These are phyloP conservation scores for Botryotinia narcissicola DNA, from an alignment of 2,329 filamentous ascomycete genomes.

Conservation along the genomic window DNA sequence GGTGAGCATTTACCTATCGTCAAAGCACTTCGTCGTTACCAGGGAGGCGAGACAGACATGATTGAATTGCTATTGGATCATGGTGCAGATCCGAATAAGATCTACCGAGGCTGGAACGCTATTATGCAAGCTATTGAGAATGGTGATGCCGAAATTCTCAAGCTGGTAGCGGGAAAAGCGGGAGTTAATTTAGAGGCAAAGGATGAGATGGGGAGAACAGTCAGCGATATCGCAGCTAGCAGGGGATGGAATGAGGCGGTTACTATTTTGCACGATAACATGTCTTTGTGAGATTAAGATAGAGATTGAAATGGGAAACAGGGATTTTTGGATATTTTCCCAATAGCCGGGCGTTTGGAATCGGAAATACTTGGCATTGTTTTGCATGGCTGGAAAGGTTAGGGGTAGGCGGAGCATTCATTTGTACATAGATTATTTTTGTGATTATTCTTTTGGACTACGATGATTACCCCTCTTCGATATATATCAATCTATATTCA, in stretches of 20 bases:
- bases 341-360: not conserved
- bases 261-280: conserved; percentile 19
- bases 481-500: not conserved
- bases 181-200: conserved; percentile 51
- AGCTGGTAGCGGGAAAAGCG: conserved; percentile 49
- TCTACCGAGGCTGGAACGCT: conserved; percentile 65
- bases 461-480: not conserved
- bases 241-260: conserved; percentile 59
- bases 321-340: not conserved
- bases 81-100: conserved; percentile 65
- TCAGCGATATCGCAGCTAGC: conserved; percentile 57
- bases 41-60: conserved; percentile 55
- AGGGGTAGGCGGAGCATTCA: not conserved
- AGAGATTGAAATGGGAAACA: not conserved
- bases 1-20: conserved; percentile 70
- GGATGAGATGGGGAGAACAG: conserved; percentile 54
- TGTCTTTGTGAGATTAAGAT: conserved; percentile 13
- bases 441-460: not conserved
- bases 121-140: conserved; percentile 65
- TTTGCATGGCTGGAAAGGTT: not conserved
- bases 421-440: not conserved
- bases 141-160: conserved; percentile 54
- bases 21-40: conserved; percentile 62
- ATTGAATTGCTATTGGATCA: conserved; percentile 60
- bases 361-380: no score